A percentile compares a stretch with the other conserved stretches of the same genome.
phyloP scores from a whole-genome alignment of 2,329 filamentous ascomycete species.

The Alternaria panax region DNA sequence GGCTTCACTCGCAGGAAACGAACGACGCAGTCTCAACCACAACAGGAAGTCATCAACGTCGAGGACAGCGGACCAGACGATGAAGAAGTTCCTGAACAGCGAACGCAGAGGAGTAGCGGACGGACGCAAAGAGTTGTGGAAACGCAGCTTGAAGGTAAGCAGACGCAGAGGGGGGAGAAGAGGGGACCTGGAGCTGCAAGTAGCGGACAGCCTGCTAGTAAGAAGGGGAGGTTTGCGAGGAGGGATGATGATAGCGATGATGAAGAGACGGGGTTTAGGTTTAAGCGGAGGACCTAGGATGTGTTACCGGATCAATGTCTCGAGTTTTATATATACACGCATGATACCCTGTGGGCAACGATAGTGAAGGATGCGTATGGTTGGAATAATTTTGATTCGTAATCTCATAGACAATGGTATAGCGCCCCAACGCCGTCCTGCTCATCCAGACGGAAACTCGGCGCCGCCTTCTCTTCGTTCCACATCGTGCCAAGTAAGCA shows the following conservation, averaged over 20 bases:
- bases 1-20: constrained; percentile 39
- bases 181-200: constrained; percentile 31
- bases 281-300: constrained; percentile 49
- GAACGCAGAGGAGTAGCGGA: constrained; percentile 34
- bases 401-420: constrained; percentile 5
- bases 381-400: constrained; percentile 8
- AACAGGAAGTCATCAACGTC: constrained; percentile 35
- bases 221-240: constrained; percentile 32
- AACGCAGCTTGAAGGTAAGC: constrained; percentile 42
- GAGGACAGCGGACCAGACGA: constrained; percentile 44
- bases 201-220: constrained; percentile 36
- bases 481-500: not conserved
- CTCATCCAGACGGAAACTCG: constrained; percentile 1
- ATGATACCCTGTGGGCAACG: constrained; percentile 10
- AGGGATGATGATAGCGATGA: constrained; percentile 62
- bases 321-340: not conserved
- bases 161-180: constrained; percentile 41
- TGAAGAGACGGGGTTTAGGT: constrained; percentile 64
- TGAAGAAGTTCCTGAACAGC: constrained; percentile 26
- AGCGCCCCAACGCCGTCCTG: constrained; percentile 11
- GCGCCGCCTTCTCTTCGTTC: not conserved
- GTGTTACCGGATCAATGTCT: not conserved
- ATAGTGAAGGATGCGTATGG: not conserved
- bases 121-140: constrained; percentile 37
- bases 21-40: constrained; percentile 8